Percentiles rank a stretch among this genome's conserved stretches.
These are phyloP conservation scores for Vaccinium corymbosum DNA, from an alignment of 148 eudicot genomes.

Conservation along the genomic window DNA sequence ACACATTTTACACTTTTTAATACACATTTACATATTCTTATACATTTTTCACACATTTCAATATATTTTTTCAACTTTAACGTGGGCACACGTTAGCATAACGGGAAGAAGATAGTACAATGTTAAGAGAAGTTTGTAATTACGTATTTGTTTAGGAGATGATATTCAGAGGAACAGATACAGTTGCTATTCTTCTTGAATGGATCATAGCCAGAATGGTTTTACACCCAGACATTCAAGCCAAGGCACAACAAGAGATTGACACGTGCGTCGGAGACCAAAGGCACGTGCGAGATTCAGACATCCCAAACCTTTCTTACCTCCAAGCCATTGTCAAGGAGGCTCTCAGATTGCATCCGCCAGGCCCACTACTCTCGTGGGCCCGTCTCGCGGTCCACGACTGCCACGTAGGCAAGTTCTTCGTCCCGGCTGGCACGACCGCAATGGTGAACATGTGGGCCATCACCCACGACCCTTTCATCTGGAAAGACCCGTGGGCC, in stretches of 20 bases:
- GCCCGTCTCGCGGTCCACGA: constrained; percentile 72
- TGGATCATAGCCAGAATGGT: constrained; percentile 77
- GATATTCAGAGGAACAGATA: constrained; percentile 81
- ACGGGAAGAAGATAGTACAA: too few relatives aligned
- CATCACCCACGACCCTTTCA: constrained; percentile 62
- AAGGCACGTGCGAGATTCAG: constrained; percentile 54
- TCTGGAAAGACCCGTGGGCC: constrained; percentile 70
- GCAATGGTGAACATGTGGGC: constrained; percentile 98
- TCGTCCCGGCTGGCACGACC: constrained; percentile 68
- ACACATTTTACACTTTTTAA: too few relatives aligned
- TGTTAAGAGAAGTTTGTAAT: not conserved
- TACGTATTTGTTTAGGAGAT: constrained; percentile 59
- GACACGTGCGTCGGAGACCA: constrained; percentile 31
- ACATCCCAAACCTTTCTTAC: constrained; percentile 60
- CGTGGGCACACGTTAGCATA: too few relatives aligned
- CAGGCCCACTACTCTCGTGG: constrained; percentile 89
- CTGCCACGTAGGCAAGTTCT: constrained; percentile 45
- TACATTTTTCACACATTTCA: too few relatives aligned
- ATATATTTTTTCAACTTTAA: too few relatives aligned
- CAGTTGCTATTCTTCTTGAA: constrained; percentile 66
- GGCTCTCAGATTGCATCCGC: constrained; percentile 72
- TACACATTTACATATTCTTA: too few relatives aligned
- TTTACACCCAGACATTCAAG: constrained; percentile 66
- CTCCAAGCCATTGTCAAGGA: constrained; percentile 78
- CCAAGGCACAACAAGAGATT: constrained; percentile 60